Evolutionary conservation across 2,329 filamentous ascomycete species (phyloP), one percentile per base, ranked within the genome.

Genomic region (Talaromyces piceae): DNA sequence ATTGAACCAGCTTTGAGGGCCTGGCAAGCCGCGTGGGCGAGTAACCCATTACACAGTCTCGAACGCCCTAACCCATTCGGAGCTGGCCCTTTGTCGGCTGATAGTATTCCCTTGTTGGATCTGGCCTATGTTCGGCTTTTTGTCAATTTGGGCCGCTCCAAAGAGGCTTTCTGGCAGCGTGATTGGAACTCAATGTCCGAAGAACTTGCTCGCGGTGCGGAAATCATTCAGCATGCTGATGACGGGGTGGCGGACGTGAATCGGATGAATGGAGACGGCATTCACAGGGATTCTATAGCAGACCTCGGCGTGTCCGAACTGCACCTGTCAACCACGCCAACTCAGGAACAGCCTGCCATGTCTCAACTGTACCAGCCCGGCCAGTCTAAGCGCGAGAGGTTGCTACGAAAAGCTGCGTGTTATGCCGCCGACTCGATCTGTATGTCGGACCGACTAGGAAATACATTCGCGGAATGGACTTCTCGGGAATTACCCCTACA

Each of bases 121-220:
- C 77, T 97, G 37, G 91, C 93, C 1, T 96, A 96, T 62, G 87
- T 97, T 9, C 82, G 91, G 44, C 75, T 98, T 1, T 96, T 93
- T 69, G 89, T 97, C 37, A 94, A 96, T 60, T 79, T 97, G n/a
- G 88, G 88, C 1, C 80, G 88, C 26, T 88, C 89, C 6, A 96
- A 95, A 66, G 91, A 96, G 66, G 88, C 87, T 55, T 91, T 96
- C 62, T 96, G 91, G 89, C 85, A 91, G 61, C 82, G 90, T 9
- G 90, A 98, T 65, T 97, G 89, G 77, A 88, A 95, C 56, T 87
- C 85, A 4, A 88, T 97, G 82, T 86, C 88, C 0, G 84, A 93
- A 51, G 91, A 96, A 67, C 75, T 96, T 22, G 87, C 88, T 2
- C 81, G 82, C 28, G 88, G 88, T 12, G 79, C 81, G 31, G 89